These are phyloP conservation scores for Claviceps capensis DNA, from an alignment of 2,329 filamentous ascomycete genomes.

Conservation along the genomic window DNA sequence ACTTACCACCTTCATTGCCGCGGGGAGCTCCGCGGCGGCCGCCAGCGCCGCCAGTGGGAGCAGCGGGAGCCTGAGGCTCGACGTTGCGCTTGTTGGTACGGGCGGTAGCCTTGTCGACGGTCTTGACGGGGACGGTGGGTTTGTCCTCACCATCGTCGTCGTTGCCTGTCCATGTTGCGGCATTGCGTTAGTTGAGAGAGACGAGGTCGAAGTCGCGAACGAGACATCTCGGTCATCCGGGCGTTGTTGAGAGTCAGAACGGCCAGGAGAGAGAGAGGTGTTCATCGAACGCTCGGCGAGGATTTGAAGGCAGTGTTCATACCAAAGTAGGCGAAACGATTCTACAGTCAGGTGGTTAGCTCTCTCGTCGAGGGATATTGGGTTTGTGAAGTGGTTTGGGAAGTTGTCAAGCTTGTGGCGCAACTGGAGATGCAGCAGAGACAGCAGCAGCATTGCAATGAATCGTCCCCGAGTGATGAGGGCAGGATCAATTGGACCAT, in stretches of 20 bases:
- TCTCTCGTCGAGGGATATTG: not conserved
- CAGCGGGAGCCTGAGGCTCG: constrained; percentile 56
- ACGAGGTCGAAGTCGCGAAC: not conserved
- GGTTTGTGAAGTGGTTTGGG: not conserved
- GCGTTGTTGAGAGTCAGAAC: not conserved
- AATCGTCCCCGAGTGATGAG: not conserved
- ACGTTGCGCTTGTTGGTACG: constrained; percentile 76
- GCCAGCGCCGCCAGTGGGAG: constrained; percentile 36
- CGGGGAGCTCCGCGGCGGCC: constrained; percentile 44
- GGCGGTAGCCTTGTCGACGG: constrained; percentile 68
- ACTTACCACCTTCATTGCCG: constrained; percentile 80
- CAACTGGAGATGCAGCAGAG: too few relatives aligned
- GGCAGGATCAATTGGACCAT: not conserved
- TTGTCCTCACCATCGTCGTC: constrained; percentile 51
- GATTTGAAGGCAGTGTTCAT: constrained; percentile 27
- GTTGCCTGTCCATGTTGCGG: constrained; percentile 32
- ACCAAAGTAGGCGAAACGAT: constrained; percentile 98
- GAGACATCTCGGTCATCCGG: not conserved
- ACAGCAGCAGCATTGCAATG: not conserved
- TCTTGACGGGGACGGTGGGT: constrained; percentile 72
- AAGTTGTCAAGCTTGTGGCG: not conserved
- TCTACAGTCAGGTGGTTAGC: constrained; percentile 38
- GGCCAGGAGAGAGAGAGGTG: not conserved
- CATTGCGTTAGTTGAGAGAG: constrained; percentile 5
- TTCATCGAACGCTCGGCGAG: constrained; percentile 8